These are phyloP conservation scores for Herpetomonas samuelpessoai DNA, from an alignment of 208 protist species.

Conservation along the genomic window DNA sequence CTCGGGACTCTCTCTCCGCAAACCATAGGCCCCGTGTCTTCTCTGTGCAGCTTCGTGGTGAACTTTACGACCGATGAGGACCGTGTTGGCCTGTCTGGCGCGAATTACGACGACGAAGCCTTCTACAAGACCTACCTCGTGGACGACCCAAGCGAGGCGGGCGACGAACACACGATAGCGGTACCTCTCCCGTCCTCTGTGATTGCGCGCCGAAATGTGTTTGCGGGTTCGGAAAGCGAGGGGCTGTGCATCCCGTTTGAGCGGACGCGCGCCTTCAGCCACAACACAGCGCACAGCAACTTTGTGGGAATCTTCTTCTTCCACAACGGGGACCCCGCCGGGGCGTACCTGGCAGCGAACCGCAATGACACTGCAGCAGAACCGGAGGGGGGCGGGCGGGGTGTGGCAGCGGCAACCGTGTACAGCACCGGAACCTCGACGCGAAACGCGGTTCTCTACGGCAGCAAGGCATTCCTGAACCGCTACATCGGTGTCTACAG, in stretches of 20 bases:
- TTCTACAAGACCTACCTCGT: not conserved
- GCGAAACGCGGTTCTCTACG: not conserved
- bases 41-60: conserved; percentile 29
- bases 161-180: conserved; percentile 7
- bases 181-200: conserved; percentile 1
- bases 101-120: not conserved
- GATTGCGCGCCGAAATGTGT: conserved; percentile 2
- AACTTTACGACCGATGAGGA: conserved; percentile 17
- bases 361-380: not conserved
- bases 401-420: not conserved
- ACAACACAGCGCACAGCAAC: conserved; percentile 30
- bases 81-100: not conserved
- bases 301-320: conserved; percentile 40
- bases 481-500: conserved; percentile 40
- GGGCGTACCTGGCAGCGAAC: not conserved
- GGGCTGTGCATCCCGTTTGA: conserved; percentile 35
- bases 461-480: conserved; percentile 13
- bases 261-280: not conserved
- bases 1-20: not conserved
- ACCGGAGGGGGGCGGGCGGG: too few relatives aligned
- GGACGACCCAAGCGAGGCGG: not conserved
- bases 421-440: not conserved
- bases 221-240: conserved; percentile 40
- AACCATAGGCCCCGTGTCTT: conserved; percentile 6
- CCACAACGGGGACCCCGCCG: not conserved